Base-by-base conservation (phyloP, 2,329 filamentous ascomycete genomes). In the Beauveria asiatica region DNA sequence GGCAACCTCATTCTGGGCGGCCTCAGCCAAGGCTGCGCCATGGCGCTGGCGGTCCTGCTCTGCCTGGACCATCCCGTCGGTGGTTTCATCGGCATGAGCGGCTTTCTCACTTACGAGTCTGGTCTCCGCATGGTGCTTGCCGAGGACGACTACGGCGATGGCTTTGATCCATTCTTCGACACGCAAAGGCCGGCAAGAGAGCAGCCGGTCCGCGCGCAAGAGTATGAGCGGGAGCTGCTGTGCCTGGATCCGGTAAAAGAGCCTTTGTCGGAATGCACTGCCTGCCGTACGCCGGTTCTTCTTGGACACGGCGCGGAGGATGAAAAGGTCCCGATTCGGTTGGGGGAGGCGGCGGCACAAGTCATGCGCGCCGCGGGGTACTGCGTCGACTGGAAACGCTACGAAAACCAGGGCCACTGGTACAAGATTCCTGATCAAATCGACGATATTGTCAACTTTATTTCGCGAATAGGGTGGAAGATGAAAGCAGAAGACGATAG, bases 1-100 rank as follows among this genome's bases (percentile, higher is more conserved):
- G 39, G 63, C 21, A 80, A 78, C 54, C 69, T 83, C 16, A 67
- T 83, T 7, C 62, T 84, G 1, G 78, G 79, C 17, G 79, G 80
- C 0, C 62, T 83, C n/a, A 82, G 80, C 64, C 78, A 82, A 63
- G 80, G 80, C 0, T 82, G 77, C 64, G 80, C 80, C 1, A 75
- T 76, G 65, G 70, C 71, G 0, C 63, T 82, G 10, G 70, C 75
- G 21, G 64, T 73, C 2, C 65, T 81, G 21, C 66, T 84, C 2
- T 70, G 68, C 19, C 72, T 75, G n/a, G 69, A 68, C 9, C 65
- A 65, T 53, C 60, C 64, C 0, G 52, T 80, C 1, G 77, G 75
- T 0, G 78, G 74, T 1, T 78, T 75, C 59, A 64, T 81, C 42
- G 78, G 78, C 1, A 78, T 80, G 73, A 76, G 75, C 63, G 77